phyloP scores from a whole-genome alignment of 345 rosid genomes.

The Cardiospermum halicacabum region DNA sequence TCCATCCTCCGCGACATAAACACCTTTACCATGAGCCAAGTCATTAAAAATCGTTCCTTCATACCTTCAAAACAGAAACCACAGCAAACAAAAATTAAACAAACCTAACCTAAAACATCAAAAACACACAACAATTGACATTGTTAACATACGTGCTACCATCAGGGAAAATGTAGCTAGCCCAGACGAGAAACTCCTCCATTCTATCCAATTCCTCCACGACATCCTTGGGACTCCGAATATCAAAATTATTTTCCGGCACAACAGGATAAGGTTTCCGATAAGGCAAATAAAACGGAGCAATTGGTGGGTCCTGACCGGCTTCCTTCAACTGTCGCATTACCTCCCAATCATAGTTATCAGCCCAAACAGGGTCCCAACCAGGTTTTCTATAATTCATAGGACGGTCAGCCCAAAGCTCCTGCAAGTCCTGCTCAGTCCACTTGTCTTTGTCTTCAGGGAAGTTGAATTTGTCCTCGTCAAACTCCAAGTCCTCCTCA shows the following conservation, averaged over 20 bases:
- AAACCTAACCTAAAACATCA: no score
- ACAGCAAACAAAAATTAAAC: not conserved
- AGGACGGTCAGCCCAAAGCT: conserved; percentile 84
- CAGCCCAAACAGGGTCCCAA: conserved; percentile 93
- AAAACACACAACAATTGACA: no score
- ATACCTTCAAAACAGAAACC: conserved; percentile 44
- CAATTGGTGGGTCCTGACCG: conserved; percentile 67
- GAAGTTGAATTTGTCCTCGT: conserved; percentile 56
- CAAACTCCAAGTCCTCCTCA: conserved; percentile 24
- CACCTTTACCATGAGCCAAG: conserved; percentile 95
- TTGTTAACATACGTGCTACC: conserved; percentile 70
- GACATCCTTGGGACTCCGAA: conserved; percentile 56
- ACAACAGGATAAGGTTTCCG: conserved; percentile 75
- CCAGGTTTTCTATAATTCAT: conserved; percentile 55
- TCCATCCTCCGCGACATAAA: conserved; percentile 72
- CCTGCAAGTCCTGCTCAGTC: conserved; percentile 74
- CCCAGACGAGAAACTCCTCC: conserved; percentile 88
- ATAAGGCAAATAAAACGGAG: conserved; percentile 80
- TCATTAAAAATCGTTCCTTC: conserved; percentile 99
- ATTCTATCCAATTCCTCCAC: conserved; percentile 89
- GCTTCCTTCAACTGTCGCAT: conserved; percentile 46
- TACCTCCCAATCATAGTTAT: conserved; percentile 65
- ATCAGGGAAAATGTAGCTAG: conserved; percentile 88
- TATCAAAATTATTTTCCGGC: conserved; percentile 62
- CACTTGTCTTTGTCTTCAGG: conserved; percentile 76